Evolutionary conservation across 2,329 filamentous ascomycete genomes (phyloP).

Genomic region (Teratosphaeria epicoccoides): DNA sequence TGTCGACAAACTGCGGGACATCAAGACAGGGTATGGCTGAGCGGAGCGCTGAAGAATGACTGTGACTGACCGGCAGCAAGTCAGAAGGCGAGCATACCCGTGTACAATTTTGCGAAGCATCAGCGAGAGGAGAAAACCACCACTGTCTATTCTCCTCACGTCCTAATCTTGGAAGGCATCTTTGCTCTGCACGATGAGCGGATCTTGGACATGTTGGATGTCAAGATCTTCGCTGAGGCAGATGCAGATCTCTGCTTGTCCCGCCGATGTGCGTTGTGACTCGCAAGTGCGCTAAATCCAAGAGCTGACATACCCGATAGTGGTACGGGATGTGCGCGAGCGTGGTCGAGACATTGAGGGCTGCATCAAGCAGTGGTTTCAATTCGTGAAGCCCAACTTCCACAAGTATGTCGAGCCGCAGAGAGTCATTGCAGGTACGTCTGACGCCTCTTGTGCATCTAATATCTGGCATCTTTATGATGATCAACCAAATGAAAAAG

Average conservation of each 20-base stretch:
- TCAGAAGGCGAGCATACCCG: constrained; percentile 78
- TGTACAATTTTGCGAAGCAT: constrained; percentile 93
- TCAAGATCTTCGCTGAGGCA: constrained; percentile 96
- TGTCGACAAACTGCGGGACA: constrained; percentile 64
- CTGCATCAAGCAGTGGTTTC: constrained; percentile 96
- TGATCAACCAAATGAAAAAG: constrained; percentile 26
- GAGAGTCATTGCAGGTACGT: constrained; percentile 64
- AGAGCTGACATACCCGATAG: constrained; percentile 31
- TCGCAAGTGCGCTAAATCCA: neutral
- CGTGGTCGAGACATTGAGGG: constrained; percentile 86
- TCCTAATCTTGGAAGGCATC: constrained; percentile 90
- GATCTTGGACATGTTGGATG: constrained; percentile 76
- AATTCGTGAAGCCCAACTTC: constrained; percentile 93
- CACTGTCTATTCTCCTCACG: constrained; percentile 90
- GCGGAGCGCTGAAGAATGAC: neutral
- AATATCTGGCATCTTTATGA: constrained; percentile 14
- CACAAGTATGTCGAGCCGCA: constrained; percentile 90
- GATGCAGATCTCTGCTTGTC: constrained; percentile 91
- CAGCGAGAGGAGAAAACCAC: constrained; percentile 68
- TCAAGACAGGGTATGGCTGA: constrained; percentile 73
- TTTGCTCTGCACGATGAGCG: constrained; percentile 84
- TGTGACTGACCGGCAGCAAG: constrained; percentile 33
- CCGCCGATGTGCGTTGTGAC: constrained; percentile 56
- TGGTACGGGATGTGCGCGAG: constrained; percentile 78
- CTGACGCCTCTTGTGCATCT: neutral